Evolutionary conservation across 1,284 basidiomycete genomes (phyloP), one percentile per base, ranked within the genome.

Genomic region (Apiotrichum gamsii): DNA sequence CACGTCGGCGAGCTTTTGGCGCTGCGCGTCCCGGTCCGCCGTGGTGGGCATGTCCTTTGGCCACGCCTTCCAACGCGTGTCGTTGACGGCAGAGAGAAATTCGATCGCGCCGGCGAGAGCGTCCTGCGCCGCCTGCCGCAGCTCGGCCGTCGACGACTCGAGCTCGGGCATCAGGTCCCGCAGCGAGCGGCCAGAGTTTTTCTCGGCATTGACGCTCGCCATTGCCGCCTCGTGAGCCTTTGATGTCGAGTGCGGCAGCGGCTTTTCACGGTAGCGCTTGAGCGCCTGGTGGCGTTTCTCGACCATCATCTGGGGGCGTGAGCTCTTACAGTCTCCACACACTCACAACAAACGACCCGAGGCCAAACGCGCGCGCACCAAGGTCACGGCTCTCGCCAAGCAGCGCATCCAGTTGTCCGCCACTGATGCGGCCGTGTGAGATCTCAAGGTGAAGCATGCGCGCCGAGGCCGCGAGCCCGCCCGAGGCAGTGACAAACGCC

Each of bases 121-220:
- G 3, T 51, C 62, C 6, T 67, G 55, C 24, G 71, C 70, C 0
- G 76, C 70, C 5, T 56, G 40, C 14, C 80, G 76, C 0, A 82
- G 66, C 2, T 74, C 70, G 10, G 56, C 45, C 0, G 80, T 80
- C 4, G 75, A 66, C 15, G 68, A 58, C 10, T 66, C 65, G 46
- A 84, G 64, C 13, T 76, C 64, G 2, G 80, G 78, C 9, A 83
- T 58, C 29, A 83, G 67, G 39, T 79, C 58, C 16, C 56, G 56
- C 21, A 61, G 51, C 2, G 38, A 16, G 9, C 29, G 25, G 25
- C 46, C 25, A 14, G 40, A 23, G 15, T 43, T 20, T 43, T 62
- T 40, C 14, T 61, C 50, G 25, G n/a, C n/a, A n/a, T n/a, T n/a
- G n/a, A n/a, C n/a, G n/a, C n/a, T n/a, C n/a, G n/a, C n/a, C n/a